Conservation (phyloP, 352 stramenopile genomes). For the Phytophthora chlamydospora region DNA sequence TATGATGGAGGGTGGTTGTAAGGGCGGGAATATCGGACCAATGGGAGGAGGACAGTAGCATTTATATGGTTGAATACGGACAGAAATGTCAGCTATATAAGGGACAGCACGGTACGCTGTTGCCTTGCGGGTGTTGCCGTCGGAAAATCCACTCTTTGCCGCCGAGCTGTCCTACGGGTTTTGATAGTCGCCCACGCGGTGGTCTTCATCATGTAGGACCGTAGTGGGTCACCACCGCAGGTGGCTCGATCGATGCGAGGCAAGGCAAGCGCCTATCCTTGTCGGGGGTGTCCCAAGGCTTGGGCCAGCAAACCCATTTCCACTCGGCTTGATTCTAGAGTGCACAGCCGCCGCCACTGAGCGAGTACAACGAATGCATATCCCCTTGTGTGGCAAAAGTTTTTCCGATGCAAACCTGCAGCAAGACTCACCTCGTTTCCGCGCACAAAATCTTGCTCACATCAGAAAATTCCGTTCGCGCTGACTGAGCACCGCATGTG, state of each 20-base stretch:
- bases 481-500: slow-evolving; percentile 11
- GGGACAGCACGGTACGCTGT: slow-evolving; percentile 5
- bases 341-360: slow-evolving; percentile 11
- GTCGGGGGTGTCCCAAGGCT: slow-evolving; percentile 13
- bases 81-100: slow-evolving; percentile 6
- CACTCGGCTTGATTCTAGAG: slow-evolving; percentile 16
- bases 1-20: slow-evolving; percentile 8
- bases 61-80: background rate
- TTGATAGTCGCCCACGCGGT: slow-evolving; percentile 10
- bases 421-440: background rate
- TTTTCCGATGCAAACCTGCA: background rate
- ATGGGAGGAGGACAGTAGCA: slow-evolving; percentile 1
- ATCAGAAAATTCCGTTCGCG: slow-evolving; percentile 21
- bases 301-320: background rate
- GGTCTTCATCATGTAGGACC: background rate
- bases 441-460: slow-evolving; percentile 9
- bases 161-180: slow-evolving; percentile 21
- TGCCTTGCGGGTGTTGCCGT: background rate
- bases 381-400: background rate
- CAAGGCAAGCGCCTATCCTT: slow-evolving; percentile 1
- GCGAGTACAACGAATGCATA: background rate
- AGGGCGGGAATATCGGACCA: background rate
- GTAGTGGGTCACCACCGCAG: background rate
- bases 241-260: background rate
- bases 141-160: slow-evolving; percentile 21